Conservation (phyloP, 2,329 filamentous ascomycete genomes). For the Colletotrichum ledebouriae region DNA sequence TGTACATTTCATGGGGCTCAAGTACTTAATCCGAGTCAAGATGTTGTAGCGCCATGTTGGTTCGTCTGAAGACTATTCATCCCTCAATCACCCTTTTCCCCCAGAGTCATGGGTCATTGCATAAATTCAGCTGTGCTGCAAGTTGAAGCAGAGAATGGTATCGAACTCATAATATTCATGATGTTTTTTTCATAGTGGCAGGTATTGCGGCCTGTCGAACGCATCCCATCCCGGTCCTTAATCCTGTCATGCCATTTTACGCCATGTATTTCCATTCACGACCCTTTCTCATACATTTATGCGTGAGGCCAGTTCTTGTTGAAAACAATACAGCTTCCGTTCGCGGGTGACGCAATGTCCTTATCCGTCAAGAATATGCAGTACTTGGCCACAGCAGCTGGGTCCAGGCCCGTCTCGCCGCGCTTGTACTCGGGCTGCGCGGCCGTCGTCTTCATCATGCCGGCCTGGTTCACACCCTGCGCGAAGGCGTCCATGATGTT, state of each 20-base stretch:
- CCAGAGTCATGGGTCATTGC: background rate
- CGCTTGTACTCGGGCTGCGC: slow-evolving; percentile 48
- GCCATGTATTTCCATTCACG: background rate
- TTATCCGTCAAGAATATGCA: slow-evolving; percentile 53
- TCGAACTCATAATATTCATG: slow-evolving; percentile 25
- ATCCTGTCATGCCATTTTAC: background rate
- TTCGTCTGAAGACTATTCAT: too few species aligned
- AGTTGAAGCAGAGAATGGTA: background rate
- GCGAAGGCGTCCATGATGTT: slow-evolving; percentile 54
- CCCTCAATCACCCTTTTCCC: background rate
- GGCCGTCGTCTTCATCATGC: slow-evolving; percentile 47
- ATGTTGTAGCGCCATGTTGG: too few species aligned
- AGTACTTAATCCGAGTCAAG: too few species aligned
- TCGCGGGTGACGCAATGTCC: slow-evolving; percentile 50
- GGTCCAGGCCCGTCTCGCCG: slow-evolving; percentile 48
- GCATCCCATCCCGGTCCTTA: background rate
- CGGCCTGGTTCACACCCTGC: slow-evolving; percentile 51
- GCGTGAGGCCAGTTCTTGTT: slow-evolving; percentile 55
- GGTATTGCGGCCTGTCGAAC: background rate
- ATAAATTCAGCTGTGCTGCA: background rate
- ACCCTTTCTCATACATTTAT: slow-evolving; percentile 34
- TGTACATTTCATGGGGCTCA: too few species aligned
- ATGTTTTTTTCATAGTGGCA: background rate
- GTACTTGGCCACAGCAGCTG: slow-evolving; percentile 56
- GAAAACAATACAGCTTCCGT: slow-evolving; percentile 51